These are phyloP conservation scores for Porcisia hertigi DNA, from an alignment of 208 protist species.

Conservation along the genomic window DNA sequence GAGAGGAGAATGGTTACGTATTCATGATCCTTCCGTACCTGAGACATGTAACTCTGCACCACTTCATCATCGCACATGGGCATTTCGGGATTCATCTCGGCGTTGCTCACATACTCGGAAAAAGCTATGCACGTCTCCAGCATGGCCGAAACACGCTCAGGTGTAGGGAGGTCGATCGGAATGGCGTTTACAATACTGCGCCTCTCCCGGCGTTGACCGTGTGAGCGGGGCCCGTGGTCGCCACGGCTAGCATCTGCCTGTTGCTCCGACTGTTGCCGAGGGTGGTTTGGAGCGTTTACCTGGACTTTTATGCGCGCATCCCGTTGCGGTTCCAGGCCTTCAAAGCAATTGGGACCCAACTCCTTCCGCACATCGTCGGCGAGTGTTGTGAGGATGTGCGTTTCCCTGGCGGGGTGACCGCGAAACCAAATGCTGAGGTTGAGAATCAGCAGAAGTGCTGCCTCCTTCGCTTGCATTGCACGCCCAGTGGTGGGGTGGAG, in stretches of 20 bases:
- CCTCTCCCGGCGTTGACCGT: conserved; percentile 13
- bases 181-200: conserved; percentile 59
- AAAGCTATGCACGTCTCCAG: conserved; percentile 77
- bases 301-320: conserved; percentile 32
- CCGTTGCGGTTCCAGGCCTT: conserved; percentile 60
- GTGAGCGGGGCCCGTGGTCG: background rate
- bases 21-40: conserved; percentile 56
- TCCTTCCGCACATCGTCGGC: conserved; percentile 63
- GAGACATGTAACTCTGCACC: conserved; percentile 47
- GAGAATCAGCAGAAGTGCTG: conserved; percentile 68
- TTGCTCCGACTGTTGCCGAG: background rate
- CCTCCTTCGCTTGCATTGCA: conserved; percentile 56
- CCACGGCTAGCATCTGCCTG: background rate
- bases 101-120: conserved; percentile 79
- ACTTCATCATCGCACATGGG: conserved; percentile 57
- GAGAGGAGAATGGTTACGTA: conserved; percentile 65
- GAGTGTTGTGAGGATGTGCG: conserved; percentile 66
- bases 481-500: conserved; percentile 43
- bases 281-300: background rate
- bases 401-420: conserved; percentile 57
- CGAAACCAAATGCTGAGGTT: conserved; percentile 89
- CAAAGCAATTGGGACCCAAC: conserved; percentile 72
- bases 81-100: conserved; percentile 36
- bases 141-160: conserved; percentile 68
- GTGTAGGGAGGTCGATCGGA: conserved; percentile 57